Percentiles rank a stretch among this genome's conserved stretches.
Conservation (phyloP, 805 yeast species). For the Kluyveromyces nonfermentans region DNA sequence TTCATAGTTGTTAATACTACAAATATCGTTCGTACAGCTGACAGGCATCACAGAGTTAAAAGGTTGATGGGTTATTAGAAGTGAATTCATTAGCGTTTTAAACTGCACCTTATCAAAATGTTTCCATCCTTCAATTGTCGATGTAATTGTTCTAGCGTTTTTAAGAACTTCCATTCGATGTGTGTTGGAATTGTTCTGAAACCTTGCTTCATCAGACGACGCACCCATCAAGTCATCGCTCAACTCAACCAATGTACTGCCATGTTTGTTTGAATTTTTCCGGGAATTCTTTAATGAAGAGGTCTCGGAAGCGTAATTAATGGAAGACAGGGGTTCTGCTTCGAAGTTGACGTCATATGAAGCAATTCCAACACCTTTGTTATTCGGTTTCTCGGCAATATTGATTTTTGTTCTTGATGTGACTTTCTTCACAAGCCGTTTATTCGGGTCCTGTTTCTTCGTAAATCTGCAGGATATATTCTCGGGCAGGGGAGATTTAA, state of each 20-base stretch:
- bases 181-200: background rate
- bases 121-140: background rate
- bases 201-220: background rate
- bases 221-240: background rate
- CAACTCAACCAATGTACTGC: background rate
- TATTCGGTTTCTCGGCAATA: background rate
- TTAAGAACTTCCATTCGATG: background rate
- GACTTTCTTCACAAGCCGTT: background rate
- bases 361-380: background rate
- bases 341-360: no score
- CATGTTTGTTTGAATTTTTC: background rate
- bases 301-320: background rate
- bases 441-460: background rate
- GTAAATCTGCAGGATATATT: background rate
- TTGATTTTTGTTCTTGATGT: background rate
- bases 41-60: conserved; percentile 8
- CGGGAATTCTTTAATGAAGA: background rate
- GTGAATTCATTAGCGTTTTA: conserved; percentile 12
- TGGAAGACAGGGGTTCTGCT: background rate
- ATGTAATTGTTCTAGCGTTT: background rate
- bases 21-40: conserved; percentile 25
- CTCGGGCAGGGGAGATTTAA: background rate
- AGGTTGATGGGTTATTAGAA: conserved; percentile 17
- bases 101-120: conserved; percentile 8
- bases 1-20: conserved; percentile 21